A percentile compares a stretch with the other conserved stretches of the same genome.
Evolutionary conservation across 202 grass and related monocot species (phyloP).

Genomic region (Musa balbisiana): DNA sequence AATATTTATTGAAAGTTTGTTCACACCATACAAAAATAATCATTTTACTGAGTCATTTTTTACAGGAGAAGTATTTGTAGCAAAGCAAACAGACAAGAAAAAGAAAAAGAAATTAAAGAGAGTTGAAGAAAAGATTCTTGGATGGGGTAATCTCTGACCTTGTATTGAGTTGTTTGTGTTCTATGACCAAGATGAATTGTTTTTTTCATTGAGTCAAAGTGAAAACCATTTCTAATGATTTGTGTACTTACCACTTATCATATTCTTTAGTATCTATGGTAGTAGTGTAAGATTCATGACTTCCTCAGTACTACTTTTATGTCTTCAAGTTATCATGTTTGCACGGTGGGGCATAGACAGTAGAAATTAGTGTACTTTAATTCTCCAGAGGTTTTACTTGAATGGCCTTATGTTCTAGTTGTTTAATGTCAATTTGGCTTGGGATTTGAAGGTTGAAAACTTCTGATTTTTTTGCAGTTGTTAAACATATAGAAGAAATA

Average conservation of each 20-base stretch:
- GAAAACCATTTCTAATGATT: background rate
- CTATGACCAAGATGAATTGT: background rate
- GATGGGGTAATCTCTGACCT: conserved; percentile 74
- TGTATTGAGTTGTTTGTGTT: conserved; percentile 2
- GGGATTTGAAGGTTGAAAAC: too few relatives aligned
- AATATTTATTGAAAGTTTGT: conserved; percentile 4
- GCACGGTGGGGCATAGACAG: background rate
- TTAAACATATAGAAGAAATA: too few relatives aligned
- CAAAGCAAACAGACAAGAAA: conserved; percentile 80
- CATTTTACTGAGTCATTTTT: conserved; percentile 17
- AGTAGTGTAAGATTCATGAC: background rate
- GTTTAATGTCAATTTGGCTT: too few relatives aligned
- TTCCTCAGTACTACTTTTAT: background rate
- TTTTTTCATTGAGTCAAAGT: background rate
- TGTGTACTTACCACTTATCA: background rate
- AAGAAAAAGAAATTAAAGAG: conserved; percentile 92
- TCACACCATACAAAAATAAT: conserved; percentile 8
- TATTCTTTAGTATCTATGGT: background rate
- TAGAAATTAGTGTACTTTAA: background rate
- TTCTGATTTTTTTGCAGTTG: too few relatives aligned
- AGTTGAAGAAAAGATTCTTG: conserved; percentile 89
- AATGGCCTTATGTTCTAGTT: too few relatives aligned
- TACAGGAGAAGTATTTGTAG: conserved; percentile 62
- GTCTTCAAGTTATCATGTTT: background rate
- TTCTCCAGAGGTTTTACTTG: background rate